These are phyloP conservation scores for Sicyos baderoa DNA, from an alignment of 306 rosid species.

Conservation along the genomic window DNA sequence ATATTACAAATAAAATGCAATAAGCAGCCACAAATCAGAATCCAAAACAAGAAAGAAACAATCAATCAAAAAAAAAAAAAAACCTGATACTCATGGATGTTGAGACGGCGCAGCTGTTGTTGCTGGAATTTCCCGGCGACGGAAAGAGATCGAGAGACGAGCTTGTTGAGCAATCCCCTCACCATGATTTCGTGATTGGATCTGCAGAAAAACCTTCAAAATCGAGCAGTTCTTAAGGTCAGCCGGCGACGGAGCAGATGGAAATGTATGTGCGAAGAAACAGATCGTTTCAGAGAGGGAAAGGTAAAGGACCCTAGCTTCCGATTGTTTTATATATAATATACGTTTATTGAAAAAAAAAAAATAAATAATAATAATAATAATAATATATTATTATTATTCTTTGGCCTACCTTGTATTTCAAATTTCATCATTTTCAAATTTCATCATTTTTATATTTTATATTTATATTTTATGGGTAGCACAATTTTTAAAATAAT, in stretches of 20 bases:
- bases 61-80: background rate
- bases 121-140: conserved; percentile 90
- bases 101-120: conserved; percentile 97
- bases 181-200: conserved; percentile 39
- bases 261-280: conserved; percentile 15
- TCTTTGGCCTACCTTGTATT: no score
- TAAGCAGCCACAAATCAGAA: background rate
- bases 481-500: no score
- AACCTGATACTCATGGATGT: conserved; percentile 97
- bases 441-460: no score
- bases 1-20: background rate
- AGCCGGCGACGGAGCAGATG: background rate
- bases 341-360: no score
- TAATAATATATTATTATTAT: no score
- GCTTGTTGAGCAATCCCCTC: conserved; percentile 67
- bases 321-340: background rate
- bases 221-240: background rate
- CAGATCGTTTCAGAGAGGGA: conserved; percentile 18
- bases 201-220: conserved; percentile 16
- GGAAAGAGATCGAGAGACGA: conserved; percentile 81
- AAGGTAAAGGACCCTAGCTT: conserved; percentile 30
- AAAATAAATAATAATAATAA: no score
- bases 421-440: no score
- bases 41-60: background rate
- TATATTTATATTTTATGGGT: no score